Conservation (phyloP, 2,329 filamentous ascomycete genomes). For the Ceratocystiopsis sp. region DNA sequence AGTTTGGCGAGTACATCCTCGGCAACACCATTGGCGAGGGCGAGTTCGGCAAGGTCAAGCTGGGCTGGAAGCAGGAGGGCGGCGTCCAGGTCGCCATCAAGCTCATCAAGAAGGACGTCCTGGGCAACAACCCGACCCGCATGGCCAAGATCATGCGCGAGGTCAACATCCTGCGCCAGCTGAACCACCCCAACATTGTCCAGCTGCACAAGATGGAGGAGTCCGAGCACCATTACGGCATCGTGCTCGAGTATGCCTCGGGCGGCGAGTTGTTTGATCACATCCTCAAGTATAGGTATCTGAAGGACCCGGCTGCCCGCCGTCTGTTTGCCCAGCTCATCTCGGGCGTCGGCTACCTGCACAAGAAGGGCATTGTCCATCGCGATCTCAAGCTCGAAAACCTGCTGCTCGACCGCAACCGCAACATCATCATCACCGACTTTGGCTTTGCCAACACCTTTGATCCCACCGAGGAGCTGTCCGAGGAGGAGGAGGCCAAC, state of each 20-base stretch:
- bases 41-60: conserved; percentile 96
- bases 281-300: conserved; percentile 88
- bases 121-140: conserved; percentile 75
- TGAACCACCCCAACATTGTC: conserved; percentile 89
- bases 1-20: conserved; percentile 89
- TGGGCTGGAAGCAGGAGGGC: conserved; percentile 94
- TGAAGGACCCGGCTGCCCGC: conserved; percentile 84
- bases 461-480: conserved; percentile 71
- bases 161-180: conserved; percentile 76
- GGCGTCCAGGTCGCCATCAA: conserved; percentile 95
- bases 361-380: conserved; percentile 97
- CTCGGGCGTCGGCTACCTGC: conserved; percentile 89
- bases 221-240: conserved; percentile 91
- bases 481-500: conserved; percentile 78
- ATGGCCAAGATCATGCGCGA: conserved; percentile 96
- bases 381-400: conserved; percentile 95
- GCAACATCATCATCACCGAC: conserved; percentile 98
- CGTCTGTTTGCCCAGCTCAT: conserved; percentile 89
- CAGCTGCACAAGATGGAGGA: conserved; percentile 96
- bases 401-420: conserved; percentile 80
- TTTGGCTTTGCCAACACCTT: conserved; percentile 99
- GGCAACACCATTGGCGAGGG: conserved; percentile 94
- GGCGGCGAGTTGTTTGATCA: conserved; percentile 97
- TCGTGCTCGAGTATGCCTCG: conserved; percentile 95
- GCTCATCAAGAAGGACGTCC: conserved; percentile 78